A percentile compares a stretch with the other conserved stretches of the same genome.
These are phyloP conservation scores for Sanghuangporus sanghuang DNA, from an alignment of 1,284 basidiomycete genomes.

Conservation along the genomic window DNA sequence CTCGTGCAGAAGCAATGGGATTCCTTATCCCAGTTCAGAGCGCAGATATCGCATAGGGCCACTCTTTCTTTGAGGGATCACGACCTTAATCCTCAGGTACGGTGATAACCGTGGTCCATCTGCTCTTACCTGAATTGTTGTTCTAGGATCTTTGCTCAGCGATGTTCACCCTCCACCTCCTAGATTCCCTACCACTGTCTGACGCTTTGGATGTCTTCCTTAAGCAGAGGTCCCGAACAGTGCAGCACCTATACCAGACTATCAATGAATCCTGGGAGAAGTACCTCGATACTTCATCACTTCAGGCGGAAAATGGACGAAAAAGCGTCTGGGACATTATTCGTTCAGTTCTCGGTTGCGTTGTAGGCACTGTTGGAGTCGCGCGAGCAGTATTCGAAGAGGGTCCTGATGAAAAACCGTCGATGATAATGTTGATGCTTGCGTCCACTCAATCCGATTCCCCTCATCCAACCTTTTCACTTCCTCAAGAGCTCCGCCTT, in stretches of 20 bases:
- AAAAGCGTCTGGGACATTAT: conserved; percentile 41
- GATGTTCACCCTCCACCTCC: conserved; percentile 74
- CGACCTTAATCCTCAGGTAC: conserved; percentile 44
- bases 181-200: conserved; percentile 73
- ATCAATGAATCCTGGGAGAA: conserved; percentile 21
- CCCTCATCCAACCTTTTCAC: conserved; percentile 22
- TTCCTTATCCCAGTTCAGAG: conserved; percentile 72
- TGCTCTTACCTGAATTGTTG: conserved; percentile 4
- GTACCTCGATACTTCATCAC: conserved; percentile 11
- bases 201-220: conserved; percentile 71
- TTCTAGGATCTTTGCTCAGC: conserved; percentile 66
- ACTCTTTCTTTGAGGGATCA: conserved; percentile 66
- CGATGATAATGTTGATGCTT: conserved; percentile 53
- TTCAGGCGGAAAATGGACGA: conserved; percentile 7
- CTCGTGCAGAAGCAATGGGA: conserved; percentile 90
- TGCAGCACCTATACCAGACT: conserved; percentile 45
- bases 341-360: conserved; percentile 45
- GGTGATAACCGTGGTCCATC: background rate
- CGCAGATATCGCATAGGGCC: conserved; percentile 81
- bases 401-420: conserved; percentile 24
- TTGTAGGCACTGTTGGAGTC: conserved; percentile 50
- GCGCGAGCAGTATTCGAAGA: conserved; percentile 49
- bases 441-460: conserved; percentile 53
- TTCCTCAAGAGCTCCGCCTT: conserved; percentile 53
- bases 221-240: conserved; percentile 62